These are phyloP conservation scores for Globisporangium paroecandrum DNA, from an alignment of 352 stramenopile genomes.

Conservation along the genomic window DNA sequence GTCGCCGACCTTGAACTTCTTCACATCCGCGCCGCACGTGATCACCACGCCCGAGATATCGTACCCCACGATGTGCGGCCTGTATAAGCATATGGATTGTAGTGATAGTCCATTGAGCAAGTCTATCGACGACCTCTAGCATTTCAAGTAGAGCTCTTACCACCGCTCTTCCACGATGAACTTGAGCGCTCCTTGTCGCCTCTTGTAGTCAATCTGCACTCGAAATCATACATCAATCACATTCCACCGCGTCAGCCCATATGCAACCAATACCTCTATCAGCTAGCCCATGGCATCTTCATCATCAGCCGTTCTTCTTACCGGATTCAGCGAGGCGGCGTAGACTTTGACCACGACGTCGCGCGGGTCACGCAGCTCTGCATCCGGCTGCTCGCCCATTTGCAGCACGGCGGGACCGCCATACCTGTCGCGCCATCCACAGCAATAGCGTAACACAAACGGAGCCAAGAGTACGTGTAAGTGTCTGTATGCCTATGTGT, in stretches of 20 bases:
- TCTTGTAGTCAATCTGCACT: slow-evolving; percentile 78
- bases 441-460: slow-evolving; percentile 5
- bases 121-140: too few species aligned
- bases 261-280: not conserved
- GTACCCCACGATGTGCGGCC: slow-evolving; percentile 67
- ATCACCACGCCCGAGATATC: slow-evolving; percentile 66
- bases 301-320: slow-evolving; percentile 14
- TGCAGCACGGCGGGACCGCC: slow-evolving; percentile 60
- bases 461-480: not conserved
- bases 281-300: not conserved
- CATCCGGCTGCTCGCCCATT: slow-evolving; percentile 46
- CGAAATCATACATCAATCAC: not conserved
- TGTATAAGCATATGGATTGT: slow-evolving; percentile 12
- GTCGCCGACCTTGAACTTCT: slow-evolving; percentile 55
- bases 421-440: slow-evolving; percentile 28
- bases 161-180: slow-evolving; percentile 45
- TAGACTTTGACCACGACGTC: slow-evolving; percentile 70
- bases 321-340: slow-evolving; percentile 58
- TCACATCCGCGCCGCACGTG: slow-evolving; percentile 47
- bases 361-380: slow-evolving; percentile 41
- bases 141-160: slow-evolving; percentile 2
- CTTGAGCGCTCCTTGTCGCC: slow-evolving; percentile 67
- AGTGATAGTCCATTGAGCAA: not conserved
- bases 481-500: not conserved
- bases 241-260: slow-evolving; percentile 10